Evolutionary conservation across 768 basidiomycete species (phyloP), one percentile per base, ranked within the genome.

Genomic region (Lactarius akahatsu): DNA sequence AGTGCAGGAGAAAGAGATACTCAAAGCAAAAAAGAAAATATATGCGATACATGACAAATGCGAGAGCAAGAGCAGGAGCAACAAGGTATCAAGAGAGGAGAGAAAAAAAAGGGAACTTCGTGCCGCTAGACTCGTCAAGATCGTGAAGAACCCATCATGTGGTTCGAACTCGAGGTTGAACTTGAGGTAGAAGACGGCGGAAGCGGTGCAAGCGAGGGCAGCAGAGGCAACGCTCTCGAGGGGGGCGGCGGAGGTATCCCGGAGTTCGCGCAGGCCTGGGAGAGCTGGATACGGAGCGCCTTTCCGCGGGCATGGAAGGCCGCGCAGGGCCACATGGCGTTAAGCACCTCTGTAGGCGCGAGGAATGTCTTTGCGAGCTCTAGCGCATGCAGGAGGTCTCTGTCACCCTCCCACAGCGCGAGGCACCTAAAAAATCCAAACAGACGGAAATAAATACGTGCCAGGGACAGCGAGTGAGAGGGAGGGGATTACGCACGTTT

Each of bases 341-440:
- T 89, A 74, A 91, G 80, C 18, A 85, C 82, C 62, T 92, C 90
- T 41, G 90, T 78, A 2, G 86, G 82, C 11, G 81, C 72, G 32
- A 91, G 77, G 64, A 92, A 83, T 0, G 81, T 79, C 73, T 89
- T 89, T 7, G 84, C 91, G 13, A 91, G 78, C 30, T 87, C 82
- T 36, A 92, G 74, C 10, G 89, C 88, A 38, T 83, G 80, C 60
- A 79, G 74, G 30, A 91, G 77, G 4, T 80, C 76, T 7, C 77
- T 80, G 72, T 92, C 88, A 63, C 84, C 80, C 59, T 81, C 81
- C 87, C 87, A 92, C 23, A 92, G 73, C 2, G 83, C 77, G 41
- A 92, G 76, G 70, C 88, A 89, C 69, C 88, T 90, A 66, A 38
- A 50, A 68, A 60, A 34, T 23, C 4, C 20, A 26, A 54, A 8